A percentile compares a stretch with the other conserved stretches of the same genome.
These are phyloP conservation scores for Phytophthora ohioensis DNA, from an alignment of 352 stramenopile species.

Conservation along the genomic window DNA sequence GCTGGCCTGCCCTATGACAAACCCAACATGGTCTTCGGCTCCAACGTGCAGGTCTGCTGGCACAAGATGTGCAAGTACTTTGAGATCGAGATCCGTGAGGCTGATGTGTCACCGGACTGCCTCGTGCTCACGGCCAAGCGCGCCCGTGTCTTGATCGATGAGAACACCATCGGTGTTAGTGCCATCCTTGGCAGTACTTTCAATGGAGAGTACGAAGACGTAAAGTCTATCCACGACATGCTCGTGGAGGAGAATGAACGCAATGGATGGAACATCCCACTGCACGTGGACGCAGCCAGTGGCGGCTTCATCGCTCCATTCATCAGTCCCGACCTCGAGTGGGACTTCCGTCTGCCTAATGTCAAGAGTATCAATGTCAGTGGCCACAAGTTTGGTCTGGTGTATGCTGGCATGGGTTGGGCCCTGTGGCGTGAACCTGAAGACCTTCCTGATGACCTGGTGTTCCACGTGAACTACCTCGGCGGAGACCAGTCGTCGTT, in stretches of 20 bases:
- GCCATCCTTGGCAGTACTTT: slow-evolving; percentile 94
- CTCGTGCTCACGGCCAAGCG: slow-evolving; percentile 89
- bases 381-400: slow-evolving; percentile 94
- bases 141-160: slow-evolving; percentile 81
- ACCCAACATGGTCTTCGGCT: slow-evolving; percentile 94
- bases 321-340: slow-evolving; percentile 86
- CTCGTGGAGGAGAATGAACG: slow-evolving; percentile 82
- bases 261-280: slow-evolving; percentile 85
- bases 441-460: slow-evolving; percentile 87
- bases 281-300: slow-evolving; percentile 93
- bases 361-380: slow-evolving; percentile 95
- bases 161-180: slow-evolving; percentile 94
- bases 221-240: slow-evolving; percentile 92
- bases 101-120: slow-evolving; percentile 85
- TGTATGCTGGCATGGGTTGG: slow-evolving; percentile 95
- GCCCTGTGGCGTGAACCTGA: slow-evolving; percentile 87
- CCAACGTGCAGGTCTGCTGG: slow-evolving; percentile 94
- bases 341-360: slow-evolving; percentile 92
- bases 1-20: slow-evolving; percentile 82
- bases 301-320: slow-evolving; percentile 95
- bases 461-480: slow-evolving; percentile 94
- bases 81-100: slow-evolving; percentile 92
- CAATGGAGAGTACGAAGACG: slow-evolving; percentile 94
- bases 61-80: slow-evolving; percentile 97
- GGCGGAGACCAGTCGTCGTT: slow-evolving; percentile 92